These are phyloP conservation scores for Peterozyma xylosa DNA, from an alignment of 805 yeast genomes.

Conservation along the genomic window DNA sequence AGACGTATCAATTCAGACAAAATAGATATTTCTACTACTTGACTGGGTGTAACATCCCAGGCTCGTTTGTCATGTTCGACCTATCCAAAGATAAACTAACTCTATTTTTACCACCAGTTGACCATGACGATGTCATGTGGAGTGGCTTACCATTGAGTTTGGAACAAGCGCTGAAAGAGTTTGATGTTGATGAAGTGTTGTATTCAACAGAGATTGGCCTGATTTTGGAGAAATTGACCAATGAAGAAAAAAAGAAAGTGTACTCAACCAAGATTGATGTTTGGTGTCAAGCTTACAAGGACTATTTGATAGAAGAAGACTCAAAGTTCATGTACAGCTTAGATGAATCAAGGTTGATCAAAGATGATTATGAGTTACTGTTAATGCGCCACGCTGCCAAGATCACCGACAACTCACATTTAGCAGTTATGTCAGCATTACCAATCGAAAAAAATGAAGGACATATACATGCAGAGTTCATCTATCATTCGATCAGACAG, in stretches of 20 bases:
- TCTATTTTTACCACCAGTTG: slow-evolving; percentile 76
- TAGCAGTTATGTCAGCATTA: slow-evolving; percentile 86
- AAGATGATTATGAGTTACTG: slow-evolving; percentile 75
- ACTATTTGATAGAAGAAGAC: slow-evolving; percentile 34
- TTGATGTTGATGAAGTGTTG: slow-evolving; percentile 77
- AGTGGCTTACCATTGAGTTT: slow-evolving; percentile 74
- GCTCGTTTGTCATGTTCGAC: slow-evolving; percentile 59
- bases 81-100: slow-evolving; percentile 47
- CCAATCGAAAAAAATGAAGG: slow-evolving; percentile 85
- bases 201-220: slow-evolving; percentile 45
- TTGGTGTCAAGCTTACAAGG: slow-evolving; percentile 24
- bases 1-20: slow-evolving; percentile 72
- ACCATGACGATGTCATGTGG: slow-evolving; percentile 93
- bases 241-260: slow-evolving; percentile 19
- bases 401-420: slow-evolving; percentile 82
- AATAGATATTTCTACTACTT: slow-evolving; percentile 86
- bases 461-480: slow-evolving; percentile 92
- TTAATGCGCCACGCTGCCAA: slow-evolving; percentile 73
- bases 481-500: slow-evolving; percentile 88
- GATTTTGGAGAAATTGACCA: slow-evolving; percentile 18
- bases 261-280: slow-evolving; percentile 53
- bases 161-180: slow-evolving; percentile 57
- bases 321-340: slow-evolving; percentile 57
- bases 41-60: slow-evolving; percentile 77
- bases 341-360: slow-evolving; percentile 81